Base-by-base conservation (phyloP, 495 filamentous ascomycete genomes). In the Aspergillus mulundensis region DNA sequence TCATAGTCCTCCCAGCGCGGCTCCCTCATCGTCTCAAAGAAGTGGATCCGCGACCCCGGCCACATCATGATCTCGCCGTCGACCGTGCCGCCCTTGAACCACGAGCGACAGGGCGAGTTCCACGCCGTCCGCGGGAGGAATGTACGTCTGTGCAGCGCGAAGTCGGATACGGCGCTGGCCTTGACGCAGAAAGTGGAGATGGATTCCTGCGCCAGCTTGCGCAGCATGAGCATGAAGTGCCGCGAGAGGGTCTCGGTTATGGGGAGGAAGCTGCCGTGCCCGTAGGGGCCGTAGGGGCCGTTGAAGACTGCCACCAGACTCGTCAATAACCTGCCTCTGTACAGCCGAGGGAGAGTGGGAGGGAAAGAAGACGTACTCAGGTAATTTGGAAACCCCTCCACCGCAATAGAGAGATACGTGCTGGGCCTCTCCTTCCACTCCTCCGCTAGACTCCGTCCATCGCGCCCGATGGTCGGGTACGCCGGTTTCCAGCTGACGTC, bases 371-470 rank as follows among this genome's bases (percentile, higher is more conserved):
- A 42, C 40, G n/a, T 28, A 28, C 25, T 72, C 61, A 84, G 82
- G 56, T 80, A 79, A 53, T 85, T 85, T 0, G 82, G 82, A 56
- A 83, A 84, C 4, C 68, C 69, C 41, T 75, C 70, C 36, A 80
- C 66, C 19, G 79, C 75, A 8, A 77, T 73, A 8, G 74, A 77
- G 38, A 80, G 70, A 58, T 85, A 84, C 11, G 74, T 68, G 34
- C 72, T 68, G 0, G 79, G 62, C 3, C 65, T 61, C 6, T 68
- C 57, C 0, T 67, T 62, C 71, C 76, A 83, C 1, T 66, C 0
- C 82, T 50, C 18, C 1, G 18, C 34, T 1, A 50, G 30, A 20
- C 18, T 50, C 1, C 2, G 2, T 15, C 30, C 46, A 16, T 70
- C 63, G 20, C 58, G 55, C 7, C 81, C 81, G 24, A 61, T 63